Base-by-base conservation (phyloP, 1,284 basidiomycete genomes). In the Sporisorium graminicola region DNA sequence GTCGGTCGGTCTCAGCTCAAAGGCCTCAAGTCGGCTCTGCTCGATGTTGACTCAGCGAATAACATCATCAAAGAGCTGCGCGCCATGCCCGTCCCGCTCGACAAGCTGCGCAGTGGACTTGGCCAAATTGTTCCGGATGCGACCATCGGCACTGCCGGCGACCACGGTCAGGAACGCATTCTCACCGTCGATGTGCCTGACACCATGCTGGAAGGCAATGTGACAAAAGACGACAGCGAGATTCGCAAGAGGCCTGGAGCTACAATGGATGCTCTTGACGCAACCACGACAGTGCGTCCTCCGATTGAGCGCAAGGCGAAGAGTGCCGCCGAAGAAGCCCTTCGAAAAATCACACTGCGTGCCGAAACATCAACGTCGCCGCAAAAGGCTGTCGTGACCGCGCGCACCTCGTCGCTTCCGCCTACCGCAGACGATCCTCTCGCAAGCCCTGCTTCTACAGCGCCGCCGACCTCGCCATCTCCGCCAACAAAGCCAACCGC, bases 31-130 rank as follows among this genome's bases (percentile, higher is more conserved):
- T 71, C 68, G 20, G 81, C 81, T 0, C 47, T 83, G 49, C 58
- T 83, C 26, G 77, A 83, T 53, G 58, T 58, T 12, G 66, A 81
- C 31, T 20, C 69, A 16, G 81, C 81, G 42, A 80, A 79, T 58
- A 74, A 66, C 35, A 82, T 83, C 62, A 82, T 83, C 62, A 78
- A 63, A 35, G 69, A 81, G 51, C 73, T 83, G 24, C 61, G 81
- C 5, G 37, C 64, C 5, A 79, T 82, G 74, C 71, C 78, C 6
- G 59, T 80, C 0, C 75, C 75, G 2, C 54, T 72, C 2, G 64
- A 75, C 29, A 47, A 53, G 20, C 60, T 75, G 13, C 63, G 58
- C 27, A 64, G 43, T 18, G 74, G 68, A 16, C 43, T 62, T 8
- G 74, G 65, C 4, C 47, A 51, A 16, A 60, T 71, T 4, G 24